Conservation (phyloP, 495 filamentous ascomycete genomes). For the Aspergillus bertholletiae region DNA sequence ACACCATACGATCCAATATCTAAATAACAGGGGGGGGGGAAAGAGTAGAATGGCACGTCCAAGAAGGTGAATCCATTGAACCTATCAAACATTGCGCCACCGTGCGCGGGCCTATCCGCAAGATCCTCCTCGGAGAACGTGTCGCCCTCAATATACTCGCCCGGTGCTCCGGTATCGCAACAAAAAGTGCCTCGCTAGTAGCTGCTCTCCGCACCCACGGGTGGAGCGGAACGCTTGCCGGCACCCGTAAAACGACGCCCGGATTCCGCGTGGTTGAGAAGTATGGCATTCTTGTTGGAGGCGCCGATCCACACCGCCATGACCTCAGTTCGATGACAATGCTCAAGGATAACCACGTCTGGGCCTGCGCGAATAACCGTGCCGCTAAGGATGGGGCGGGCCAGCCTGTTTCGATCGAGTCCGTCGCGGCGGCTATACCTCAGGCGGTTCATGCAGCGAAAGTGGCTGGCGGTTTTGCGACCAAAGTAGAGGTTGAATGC, state of each 20-base stretch:
- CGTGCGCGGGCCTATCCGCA: conserved; percentile 79
- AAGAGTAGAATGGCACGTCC: conserved; percentile 79
- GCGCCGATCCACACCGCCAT: conserved; percentile 85
- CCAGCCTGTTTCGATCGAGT: conserved; percentile 9
- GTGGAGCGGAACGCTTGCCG: conserved; percentile 81
- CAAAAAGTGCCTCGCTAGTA: conserved; percentile 52
- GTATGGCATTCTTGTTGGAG: conserved; percentile 93
- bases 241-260: conserved; percentile 94
- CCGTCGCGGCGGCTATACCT: conserved; percentile 66
- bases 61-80: conserved; percentile 67
- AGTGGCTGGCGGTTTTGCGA: conserved; percentile 76
- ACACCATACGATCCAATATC: not conserved
- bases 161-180: conserved; percentile 89
- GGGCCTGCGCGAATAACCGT: conserved; percentile 62
- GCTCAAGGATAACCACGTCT: conserved; percentile 98
- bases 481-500: conserved; percentile 96
- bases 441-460: conserved; percentile 80
- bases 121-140: conserved; percentile 85
- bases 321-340: conserved; percentile 94
- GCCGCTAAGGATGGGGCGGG: conserved; percentile 22
- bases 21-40: conserved; percentile 1
- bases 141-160: conserved; percentile 91
- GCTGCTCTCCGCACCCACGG: conserved; percentile 56
- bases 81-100: conserved; percentile 64
- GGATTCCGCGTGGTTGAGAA: conserved; percentile 96